phyloP scores from a whole-genome alignment of 164 flowering plant species.

The Cinnamomum micranthum region DNA sequence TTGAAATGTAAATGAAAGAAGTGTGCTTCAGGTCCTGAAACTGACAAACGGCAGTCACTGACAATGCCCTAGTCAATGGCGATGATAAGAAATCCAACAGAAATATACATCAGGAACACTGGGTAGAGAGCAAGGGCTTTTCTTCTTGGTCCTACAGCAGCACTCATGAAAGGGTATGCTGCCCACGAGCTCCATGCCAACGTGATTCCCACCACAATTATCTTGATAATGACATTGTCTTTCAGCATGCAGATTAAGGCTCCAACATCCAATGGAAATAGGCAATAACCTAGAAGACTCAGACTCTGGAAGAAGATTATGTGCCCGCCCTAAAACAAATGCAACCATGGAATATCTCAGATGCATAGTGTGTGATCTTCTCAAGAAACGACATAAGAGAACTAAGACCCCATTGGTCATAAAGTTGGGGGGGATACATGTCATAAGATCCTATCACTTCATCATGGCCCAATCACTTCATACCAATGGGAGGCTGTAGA shows the following conservation, averaged over 20 bases:
- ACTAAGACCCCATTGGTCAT: too few relatives aligned
- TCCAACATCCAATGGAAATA: constrained; percentile 87
- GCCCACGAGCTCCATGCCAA: constrained; percentile 99
- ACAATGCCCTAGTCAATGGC: constrained; percentile 61
- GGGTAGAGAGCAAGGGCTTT: constrained; percentile 98
- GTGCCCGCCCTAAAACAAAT: constrained; percentile 77
- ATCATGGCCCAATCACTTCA: too few relatives aligned
- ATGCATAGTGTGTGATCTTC: neutral
- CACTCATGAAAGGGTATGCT: constrained; percentile 99
- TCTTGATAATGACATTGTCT: constrained; percentile 74
- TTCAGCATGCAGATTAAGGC: constrained; percentile 85
- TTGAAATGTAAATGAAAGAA: neutral
- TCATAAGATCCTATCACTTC: too few relatives aligned
- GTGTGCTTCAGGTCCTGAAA: neutral
- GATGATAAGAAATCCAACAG: constrained; percentile 95
- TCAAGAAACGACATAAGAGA: too few relatives aligned
- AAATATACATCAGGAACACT: constrained; percentile 91
- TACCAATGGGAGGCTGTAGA: too few relatives aligned
- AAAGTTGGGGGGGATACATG: too few relatives aligned
- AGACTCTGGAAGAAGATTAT: constrained; percentile 96
- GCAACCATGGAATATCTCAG: neutral
- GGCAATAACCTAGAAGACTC: constrained; percentile 92
- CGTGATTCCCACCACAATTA: constrained; percentile 74
- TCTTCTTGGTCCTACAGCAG: constrained; percentile 93
- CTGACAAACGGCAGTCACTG: neutral